phyloP scores from a whole-genome alignment of 345 rosid genomes.

The Odontarrhena argentea region DNA sequence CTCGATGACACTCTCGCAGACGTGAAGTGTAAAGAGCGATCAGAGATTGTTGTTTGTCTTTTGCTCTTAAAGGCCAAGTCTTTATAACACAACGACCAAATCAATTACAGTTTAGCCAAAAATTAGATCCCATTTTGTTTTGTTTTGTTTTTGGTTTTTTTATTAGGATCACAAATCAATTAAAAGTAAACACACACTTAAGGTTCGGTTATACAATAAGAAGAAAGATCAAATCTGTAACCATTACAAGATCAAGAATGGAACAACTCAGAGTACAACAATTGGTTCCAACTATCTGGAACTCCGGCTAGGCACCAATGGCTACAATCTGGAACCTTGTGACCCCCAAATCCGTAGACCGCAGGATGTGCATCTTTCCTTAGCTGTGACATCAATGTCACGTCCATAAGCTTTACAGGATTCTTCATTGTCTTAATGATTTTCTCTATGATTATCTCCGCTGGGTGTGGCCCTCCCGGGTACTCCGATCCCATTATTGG shows the following conservation, averaged over 20 bases:
- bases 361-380: constrained; percentile 49
- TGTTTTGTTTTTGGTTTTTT: background rate
- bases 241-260: constrained; percentile 21
- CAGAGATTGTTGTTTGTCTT: constrained; percentile 27
- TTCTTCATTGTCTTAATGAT: constrained; percentile 37
- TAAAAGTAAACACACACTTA: too few species aligned
- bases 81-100: constrained; percentile 12
- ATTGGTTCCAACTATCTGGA: constrained; percentile 46
- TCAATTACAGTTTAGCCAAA: background rate
- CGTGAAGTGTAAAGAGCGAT: constrained; percentile 32
- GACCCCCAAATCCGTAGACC: constrained; percentile 39
- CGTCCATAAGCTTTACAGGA: constrained; percentile 33
- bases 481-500: constrained; percentile 45
- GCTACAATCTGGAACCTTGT: constrained; percentile 36
- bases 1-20: constrained; percentile 37
- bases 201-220: too few species aligned
- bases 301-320: constrained; percentile 49
- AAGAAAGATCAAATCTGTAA: background rate
- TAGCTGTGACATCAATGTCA: constrained; percentile 44
- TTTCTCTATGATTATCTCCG: constrained; percentile 45
- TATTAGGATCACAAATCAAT: background rate
- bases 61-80: constrained; percentile 3
- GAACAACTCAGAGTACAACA: constrained; percentile 38
- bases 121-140: background rate
- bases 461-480: constrained; percentile 51